A percentile compares a stretch with the other conserved stretches of the same genome.
These are phyloP conservation scores for Citropsis articulata DNA, from an alignment of 345 rosid species.

Conservation along the genomic window DNA sequence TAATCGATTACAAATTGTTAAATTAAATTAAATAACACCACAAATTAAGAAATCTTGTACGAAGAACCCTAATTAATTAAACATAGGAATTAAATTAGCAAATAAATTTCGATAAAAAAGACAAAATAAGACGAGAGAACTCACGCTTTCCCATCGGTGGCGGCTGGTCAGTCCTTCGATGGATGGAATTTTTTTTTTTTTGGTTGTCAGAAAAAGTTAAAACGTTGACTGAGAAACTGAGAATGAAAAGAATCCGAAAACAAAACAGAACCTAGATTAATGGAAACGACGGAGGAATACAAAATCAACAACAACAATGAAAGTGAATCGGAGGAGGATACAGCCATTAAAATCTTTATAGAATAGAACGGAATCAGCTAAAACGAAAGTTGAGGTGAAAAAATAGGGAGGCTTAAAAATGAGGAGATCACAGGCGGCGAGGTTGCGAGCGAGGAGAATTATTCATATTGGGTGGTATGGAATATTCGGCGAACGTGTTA, in stretches of 20 bases:
- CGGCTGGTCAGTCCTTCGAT: slow-evolving; percentile 12
- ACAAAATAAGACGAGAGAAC: slow-evolving; percentile 13
- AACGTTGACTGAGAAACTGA: slow-evolving; percentile 38
- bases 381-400: background rate
- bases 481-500: slow-evolving; percentile 28
- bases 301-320: slow-evolving; percentile 9
- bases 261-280: slow-evolving; percentile 28
- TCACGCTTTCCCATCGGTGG: slow-evolving; percentile 75
- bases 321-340: slow-evolving; percentile 36
- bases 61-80: background rate
- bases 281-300: slow-evolving; percentile 18
- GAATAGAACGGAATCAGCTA: background rate
- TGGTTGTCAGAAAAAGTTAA: slow-evolving; percentile 29
- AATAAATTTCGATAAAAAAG: slow-evolving; percentile 2
- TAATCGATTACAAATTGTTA: too few relatives aligned
- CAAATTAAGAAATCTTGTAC: background rate
- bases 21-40: background rate
- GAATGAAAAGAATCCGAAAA: slow-evolving; percentile 18
- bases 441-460: background rate
- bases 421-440: background rate
- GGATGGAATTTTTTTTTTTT: background rate
- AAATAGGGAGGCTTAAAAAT: slow-evolving; percentile 1
- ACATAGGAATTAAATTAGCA: background rate
- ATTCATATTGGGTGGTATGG: slow-evolving; percentile 27
- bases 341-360: slow-evolving; percentile 55